Evolutionary conservation across 2,329 filamentous ascomycete species (phyloP).

Genomic region (Stenocarpella maydis): DNA sequence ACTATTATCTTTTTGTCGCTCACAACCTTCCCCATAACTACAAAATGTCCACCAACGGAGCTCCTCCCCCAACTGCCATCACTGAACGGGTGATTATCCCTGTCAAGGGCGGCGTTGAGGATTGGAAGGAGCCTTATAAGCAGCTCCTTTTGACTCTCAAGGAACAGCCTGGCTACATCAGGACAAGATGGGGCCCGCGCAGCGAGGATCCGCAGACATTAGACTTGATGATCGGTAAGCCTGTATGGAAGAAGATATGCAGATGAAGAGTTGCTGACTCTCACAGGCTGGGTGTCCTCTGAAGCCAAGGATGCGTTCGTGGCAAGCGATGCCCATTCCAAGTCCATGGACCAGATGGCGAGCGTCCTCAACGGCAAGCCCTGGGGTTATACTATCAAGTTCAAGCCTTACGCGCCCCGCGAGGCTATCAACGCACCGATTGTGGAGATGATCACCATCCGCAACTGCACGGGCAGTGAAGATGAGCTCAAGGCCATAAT

Average conservation of each 20-base stretch:
- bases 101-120: conserved; percentile 39
- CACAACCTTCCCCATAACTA: neutral
- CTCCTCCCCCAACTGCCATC: conserved; percentile 21
- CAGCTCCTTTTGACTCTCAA: conserved; percentile 42
- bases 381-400: conserved; percentile 38
- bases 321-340: conserved; percentile 35
- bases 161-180: conserved; percentile 41
- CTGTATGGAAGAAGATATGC: neutral
- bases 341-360: conserved; percentile 37
- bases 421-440: conserved; percentile 42
- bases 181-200: conserved; percentile 43
- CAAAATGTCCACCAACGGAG: conserved; percentile 18
- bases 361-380: conserved; percentile 39
- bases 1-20: neutral
- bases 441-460: conserved; percentile 52
- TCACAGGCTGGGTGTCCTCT: conserved; percentile 39
- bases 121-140: conserved; percentile 43
- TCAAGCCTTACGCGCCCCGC: conserved; percentile 41
- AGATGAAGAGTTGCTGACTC: neutral
- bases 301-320: conserved; percentile 39
- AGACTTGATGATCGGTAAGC: conserved; percentile 41
- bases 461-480: conserved; percentile 52
- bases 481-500: conserved; percentile 38
- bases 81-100: conserved; percentile 37
- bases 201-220: conserved; percentile 41